Evolutionary conservation across 2,329 filamentous ascomycete genomes (phyloP).

Genomic region (Ceratocystis smalleyi): DNA sequence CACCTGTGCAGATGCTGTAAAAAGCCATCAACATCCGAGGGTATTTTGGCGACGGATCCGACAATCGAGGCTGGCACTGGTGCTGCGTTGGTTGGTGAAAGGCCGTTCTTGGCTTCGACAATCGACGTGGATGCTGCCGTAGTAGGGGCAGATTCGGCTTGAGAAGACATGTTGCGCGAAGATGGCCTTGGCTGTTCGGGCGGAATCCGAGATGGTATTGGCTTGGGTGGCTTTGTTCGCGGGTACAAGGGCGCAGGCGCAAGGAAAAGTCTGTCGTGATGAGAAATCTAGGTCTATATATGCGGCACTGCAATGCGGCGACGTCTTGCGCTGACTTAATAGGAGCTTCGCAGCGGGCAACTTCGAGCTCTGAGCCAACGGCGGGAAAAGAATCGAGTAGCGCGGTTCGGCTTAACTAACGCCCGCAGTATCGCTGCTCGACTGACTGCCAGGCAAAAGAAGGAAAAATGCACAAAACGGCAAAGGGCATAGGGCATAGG

Average conservation of each 20-base stretch:
- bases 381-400: no score
- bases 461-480: no score
- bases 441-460: no score
- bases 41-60: conserved; percentile 20
- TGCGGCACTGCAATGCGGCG: background rate
- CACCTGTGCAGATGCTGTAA: conserved; percentile 44
- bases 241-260: background rate
- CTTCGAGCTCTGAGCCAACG: no score
- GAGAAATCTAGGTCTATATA: background rate
- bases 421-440: no score
- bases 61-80: conserved; percentile 19
- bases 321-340: background rate
- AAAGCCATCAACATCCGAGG: conserved; percentile 35
- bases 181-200: background rate
- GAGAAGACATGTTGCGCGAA: background rate
- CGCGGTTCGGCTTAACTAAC: no score
- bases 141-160: background rate
- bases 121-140: background rate
- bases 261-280: background rate
- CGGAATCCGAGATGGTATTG: background rate
- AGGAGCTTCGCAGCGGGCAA: no score
- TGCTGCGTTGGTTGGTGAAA: conserved; percentile 12
- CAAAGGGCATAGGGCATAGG: background rate
- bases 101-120: conserved; percentile 7
- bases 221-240: background rate